phyloP scores from a whole-genome alignment of 345 rosid species.

The Eucalyptus sideroxylon region DNA sequence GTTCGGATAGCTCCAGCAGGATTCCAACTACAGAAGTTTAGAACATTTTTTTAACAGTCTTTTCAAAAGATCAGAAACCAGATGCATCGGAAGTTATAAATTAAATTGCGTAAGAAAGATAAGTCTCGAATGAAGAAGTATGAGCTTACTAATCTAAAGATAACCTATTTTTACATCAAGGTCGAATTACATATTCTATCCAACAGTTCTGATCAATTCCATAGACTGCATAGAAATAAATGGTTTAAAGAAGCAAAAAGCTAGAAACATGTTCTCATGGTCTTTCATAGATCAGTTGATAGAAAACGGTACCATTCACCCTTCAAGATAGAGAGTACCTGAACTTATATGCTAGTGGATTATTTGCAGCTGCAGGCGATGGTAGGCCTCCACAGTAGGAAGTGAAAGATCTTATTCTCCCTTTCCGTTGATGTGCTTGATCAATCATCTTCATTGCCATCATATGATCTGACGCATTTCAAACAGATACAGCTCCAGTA shows the following conservation, averaged over 20 bases:
- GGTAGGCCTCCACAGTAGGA: slow-evolving; percentile 96
- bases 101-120: neutral
- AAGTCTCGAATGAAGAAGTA: neutral
- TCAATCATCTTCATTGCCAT: slow-evolving; percentile 97
- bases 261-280: neutral
- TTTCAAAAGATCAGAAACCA: neutral
- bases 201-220: neutral
- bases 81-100: neutral
- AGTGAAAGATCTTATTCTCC: slow-evolving; percentile 68
- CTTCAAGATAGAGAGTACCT: slow-evolving; percentile 27
- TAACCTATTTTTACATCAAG: neutral
- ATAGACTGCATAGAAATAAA: neutral
- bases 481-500: neutral
- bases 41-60: neutral
- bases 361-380: slow-evolving; percentile 94
- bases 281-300: neutral
- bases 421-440: slow-evolving; percentile 50
- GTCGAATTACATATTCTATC: neutral
- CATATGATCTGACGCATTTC: slow-evolving; percentile 69
- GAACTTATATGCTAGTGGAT: slow-evolving; percentile 89
- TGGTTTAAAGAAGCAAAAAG: neutral
- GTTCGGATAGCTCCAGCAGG: slow-evolving; percentile 88
- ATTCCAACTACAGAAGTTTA: slow-evolving; percentile 57
- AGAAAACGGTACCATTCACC: neutral
- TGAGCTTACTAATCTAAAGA: neutral